Percentiles rank a stretch among this genome's conserved stretches.
These are phyloP conservation scores for Eucalyptus pauciflora DNA, from an alignment of 345 rosid genomes.

Conservation along the genomic window DNA sequence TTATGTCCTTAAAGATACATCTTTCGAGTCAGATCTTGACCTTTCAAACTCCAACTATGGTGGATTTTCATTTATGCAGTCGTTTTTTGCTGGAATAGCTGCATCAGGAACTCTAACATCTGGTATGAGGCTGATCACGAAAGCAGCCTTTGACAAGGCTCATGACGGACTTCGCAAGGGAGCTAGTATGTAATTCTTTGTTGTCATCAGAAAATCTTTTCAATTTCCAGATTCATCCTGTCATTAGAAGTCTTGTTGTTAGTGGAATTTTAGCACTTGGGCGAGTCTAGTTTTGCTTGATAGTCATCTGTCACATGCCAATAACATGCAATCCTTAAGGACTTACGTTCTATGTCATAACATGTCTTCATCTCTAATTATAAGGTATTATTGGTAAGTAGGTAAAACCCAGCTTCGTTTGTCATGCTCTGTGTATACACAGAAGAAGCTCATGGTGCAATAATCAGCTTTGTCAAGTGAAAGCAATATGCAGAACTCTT, in stretches of 20 bases:
- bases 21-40: neutral
- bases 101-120: constrained; percentile 84
- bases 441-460: neutral
- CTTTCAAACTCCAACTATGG: neutral
- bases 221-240: neutral
- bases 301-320: neutral
- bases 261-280: neutral
- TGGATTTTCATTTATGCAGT: constrained; percentile 21
- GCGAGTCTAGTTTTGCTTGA: neutral
- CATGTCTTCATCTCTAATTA: neutral
- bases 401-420: neutral
- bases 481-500: too few relatives aligned
- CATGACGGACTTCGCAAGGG: constrained; percentile 65
- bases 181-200: constrained; percentile 33
- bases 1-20: neutral
- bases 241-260: neutral
- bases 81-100: constrained; percentile 79
- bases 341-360: neutral
- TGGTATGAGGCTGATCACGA: constrained; percentile 58
- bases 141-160: constrained; percentile 67
- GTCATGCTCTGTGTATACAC: neutral
- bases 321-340: neutral
- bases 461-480: neutral
- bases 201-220: neutral
- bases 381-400: neutral